Percentiles rank a stretch among this genome's conserved stretches.
phyloP scores from a whole-genome alignment of 1,284 basidiomycete species.

The Microbotryum scabiosae region DNA sequence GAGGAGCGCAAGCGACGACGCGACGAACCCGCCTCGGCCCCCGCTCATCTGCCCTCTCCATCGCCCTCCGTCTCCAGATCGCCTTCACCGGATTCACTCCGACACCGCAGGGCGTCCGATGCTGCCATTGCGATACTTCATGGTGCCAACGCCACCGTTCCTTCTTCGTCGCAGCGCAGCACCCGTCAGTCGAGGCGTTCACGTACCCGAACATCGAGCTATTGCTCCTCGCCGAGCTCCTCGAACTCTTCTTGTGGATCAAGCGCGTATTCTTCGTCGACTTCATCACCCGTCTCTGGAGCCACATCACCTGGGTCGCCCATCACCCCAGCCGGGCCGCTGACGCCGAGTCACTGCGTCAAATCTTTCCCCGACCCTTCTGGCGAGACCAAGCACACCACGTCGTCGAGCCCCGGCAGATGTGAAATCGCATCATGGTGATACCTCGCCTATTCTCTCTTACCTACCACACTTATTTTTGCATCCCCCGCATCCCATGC shows the following conservation, averaged over 20 bases:
- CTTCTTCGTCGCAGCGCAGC: slow-evolving; percentile 8
- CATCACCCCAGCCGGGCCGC: slow-evolving; percentile 21
- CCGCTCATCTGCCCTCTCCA: slow-evolving; percentile 2
- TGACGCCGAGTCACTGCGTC: slow-evolving; percentile 12
- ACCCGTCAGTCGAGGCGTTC: slow-evolving; percentile 3
- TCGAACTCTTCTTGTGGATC: slow-evolving; percentile 9
- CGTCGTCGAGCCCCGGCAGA: background rate
- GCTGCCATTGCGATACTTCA: slow-evolving; percentile 27
- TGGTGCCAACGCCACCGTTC: slow-evolving; percentile 9
- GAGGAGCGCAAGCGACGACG: slow-evolving; percentile 30
- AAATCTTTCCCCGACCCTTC: background rate
- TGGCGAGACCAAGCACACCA: background rate
- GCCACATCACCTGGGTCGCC: slow-evolving; percentile 17
- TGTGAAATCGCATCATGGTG: background rate
- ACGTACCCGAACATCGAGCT: slow-evolving; percentile 4
- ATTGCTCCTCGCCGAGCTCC: slow-evolving; percentile 26
- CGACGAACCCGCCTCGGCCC: slow-evolving; percentile 9
- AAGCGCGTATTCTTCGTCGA: slow-evolving; percentile 13
- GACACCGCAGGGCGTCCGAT: slow-evolving; percentile 27
- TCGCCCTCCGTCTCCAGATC: slow-evolving; percentile 27
- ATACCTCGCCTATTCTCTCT: background rate
- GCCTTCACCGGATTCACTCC: slow-evolving; percentile 22
- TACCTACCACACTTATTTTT: too few relatives aligned
- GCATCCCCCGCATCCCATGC: too few relatives aligned
- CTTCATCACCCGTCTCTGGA: slow-evolving; percentile 15